Conservation (phyloP, 495 filamentous ascomycete genomes). For the Hypoxylon intermedium region DNA sequence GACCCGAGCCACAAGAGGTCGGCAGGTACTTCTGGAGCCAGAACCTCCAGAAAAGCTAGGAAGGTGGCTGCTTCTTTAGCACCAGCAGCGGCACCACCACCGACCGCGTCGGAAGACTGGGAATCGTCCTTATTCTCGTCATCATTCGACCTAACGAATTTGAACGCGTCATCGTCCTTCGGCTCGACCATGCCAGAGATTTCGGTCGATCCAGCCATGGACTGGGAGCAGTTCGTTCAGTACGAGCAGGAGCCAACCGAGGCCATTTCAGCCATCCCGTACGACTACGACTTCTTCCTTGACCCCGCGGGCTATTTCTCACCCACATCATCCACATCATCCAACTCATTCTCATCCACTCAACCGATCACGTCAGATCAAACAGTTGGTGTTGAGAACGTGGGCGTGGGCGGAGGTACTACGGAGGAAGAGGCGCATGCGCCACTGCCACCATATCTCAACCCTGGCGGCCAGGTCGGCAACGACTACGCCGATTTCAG, state of each 20-base stretch:
- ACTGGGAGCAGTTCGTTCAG: constrained; percentile 52
- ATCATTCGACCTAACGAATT: constrained; percentile 19
- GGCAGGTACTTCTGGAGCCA: constrained; percentile 42
- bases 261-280: constrained; percentile 28
- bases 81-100: constrained; percentile 32
- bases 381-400: constrained; percentile 17
- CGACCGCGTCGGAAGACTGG: constrained; percentile 21
- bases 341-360: constrained; percentile 43
- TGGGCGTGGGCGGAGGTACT: background rate
- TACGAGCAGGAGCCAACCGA: constrained; percentile 46
- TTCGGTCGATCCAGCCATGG: constrained; percentile 31
- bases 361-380: constrained; percentile 47
- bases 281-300: constrained; percentile 50
- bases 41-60: constrained; percentile 47
- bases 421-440: constrained; percentile 24
- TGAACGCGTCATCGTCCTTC: constrained; percentile 15
- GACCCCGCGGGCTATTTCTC: constrained; percentile 47
- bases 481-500: constrained; percentile 59
- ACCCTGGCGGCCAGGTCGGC: constrained; percentile 46
- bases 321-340: constrained; percentile 37
- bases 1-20: constrained; percentile 59
- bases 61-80: constrained; percentile 41
- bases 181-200: constrained; percentile 30
- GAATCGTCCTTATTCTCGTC: constrained; percentile 23
- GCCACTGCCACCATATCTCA: constrained; percentile 52